Base-by-base conservation (phyloP, 768 basidiomycete species). In the Podaxis sp. region DNA sequence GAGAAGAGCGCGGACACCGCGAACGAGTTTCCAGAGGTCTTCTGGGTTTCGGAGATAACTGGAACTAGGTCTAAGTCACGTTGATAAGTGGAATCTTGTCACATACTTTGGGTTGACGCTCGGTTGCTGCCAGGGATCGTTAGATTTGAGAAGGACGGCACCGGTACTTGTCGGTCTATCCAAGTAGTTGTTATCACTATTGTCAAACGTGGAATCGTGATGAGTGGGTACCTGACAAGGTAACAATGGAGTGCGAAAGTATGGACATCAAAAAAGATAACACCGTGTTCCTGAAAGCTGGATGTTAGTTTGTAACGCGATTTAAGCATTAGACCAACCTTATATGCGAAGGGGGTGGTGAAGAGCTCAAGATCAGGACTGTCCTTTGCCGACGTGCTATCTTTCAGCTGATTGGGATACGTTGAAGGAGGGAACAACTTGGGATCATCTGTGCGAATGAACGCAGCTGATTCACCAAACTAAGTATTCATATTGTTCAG, bases 381-480 rank as follows among this genome's bases (percentile, higher is more conserved):
- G 20, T 73, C 72, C 0, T 75, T 56, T 10, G 74, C 75, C 1
- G 80, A 80, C 7, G 80, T 80, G 38, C 70, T 75, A 57, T 80
- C 78, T 64, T 72, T 52, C 40, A 81, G 41, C 11, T 66, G 68
- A 12, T 71, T 71, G 73, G 56, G 68, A 75, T 38, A 74, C 66
- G 4, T 59, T 64, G 0, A 81, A 77, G 71, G 86, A 84, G 4
- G 86, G 70, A 1, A 60, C 64, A 15, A 44, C 41, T 44, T 20
- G 0, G 79, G 76, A 63, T 87, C 81, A 44, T 77, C 77, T 1
- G 81, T 77, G 13, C 85, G 80, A 28, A 83, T 66, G 67, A 88
- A 87, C 0, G 83, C 86, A 28, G 80, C 84, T 11, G 80, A 74
- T 69, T 86, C 85, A 6, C 74, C 78, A 46, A 74, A 74, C 78